Conservation (phyloP, 768 basidiomycete species). For the Boletus reticulatus region DNA sequence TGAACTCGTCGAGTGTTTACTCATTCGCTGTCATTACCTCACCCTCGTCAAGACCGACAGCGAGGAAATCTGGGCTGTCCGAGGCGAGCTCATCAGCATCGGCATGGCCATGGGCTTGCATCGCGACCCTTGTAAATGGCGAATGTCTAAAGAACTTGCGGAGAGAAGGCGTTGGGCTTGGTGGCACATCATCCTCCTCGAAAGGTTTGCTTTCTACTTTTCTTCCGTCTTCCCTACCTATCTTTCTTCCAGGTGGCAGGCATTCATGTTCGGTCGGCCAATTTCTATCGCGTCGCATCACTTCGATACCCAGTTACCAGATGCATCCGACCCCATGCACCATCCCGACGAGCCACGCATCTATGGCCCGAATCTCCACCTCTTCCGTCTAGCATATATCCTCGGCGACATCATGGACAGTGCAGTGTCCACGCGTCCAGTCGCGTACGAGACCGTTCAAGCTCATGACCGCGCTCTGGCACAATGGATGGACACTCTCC, state of each 20-base stretch:
- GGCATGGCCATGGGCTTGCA: slow-evolving; percentile 83
- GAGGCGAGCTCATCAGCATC: slow-evolving; percentile 71
- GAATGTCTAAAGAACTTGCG: slow-evolving; percentile 63
- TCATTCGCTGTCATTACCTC: slow-evolving; percentile 70
- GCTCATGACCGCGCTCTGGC: slow-evolving; percentile 69
- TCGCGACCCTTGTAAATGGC: slow-evolving; percentile 80
- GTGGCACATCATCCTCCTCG: slow-evolving; percentile 85
- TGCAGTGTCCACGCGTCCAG: slow-evolving; percentile 76
- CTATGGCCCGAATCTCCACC: slow-evolving; percentile 71
- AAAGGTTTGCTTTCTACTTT: slow-evolving; percentile 50
- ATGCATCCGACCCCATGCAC: slow-evolving; percentile 47
- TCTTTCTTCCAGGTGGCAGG: slow-evolving; percentile 64
- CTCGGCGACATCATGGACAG: slow-evolving; percentile 86
- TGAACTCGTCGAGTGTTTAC: slow-evolving; percentile 72
- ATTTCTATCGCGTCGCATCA: slow-evolving; percentile 74
- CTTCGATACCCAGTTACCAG: slow-evolving; percentile 79
- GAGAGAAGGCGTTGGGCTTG: slow-evolving; percentile 86
- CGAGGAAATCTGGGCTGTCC: slow-evolving; percentile 78
- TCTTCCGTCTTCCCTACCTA: slow-evolving; percentile 4
- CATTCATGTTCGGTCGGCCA: slow-evolving; percentile 84
- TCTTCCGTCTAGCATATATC: slow-evolving; percentile 74
- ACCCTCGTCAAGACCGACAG: slow-evolving; percentile 71
- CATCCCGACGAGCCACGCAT: slow-evolving; percentile 58
- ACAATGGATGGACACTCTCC: slow-evolving; percentile 77
- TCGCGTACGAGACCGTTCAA: slow-evolving; percentile 70